Conservation (phyloP, 768 basidiomycete species). For the Suillus placidus region DNA sequence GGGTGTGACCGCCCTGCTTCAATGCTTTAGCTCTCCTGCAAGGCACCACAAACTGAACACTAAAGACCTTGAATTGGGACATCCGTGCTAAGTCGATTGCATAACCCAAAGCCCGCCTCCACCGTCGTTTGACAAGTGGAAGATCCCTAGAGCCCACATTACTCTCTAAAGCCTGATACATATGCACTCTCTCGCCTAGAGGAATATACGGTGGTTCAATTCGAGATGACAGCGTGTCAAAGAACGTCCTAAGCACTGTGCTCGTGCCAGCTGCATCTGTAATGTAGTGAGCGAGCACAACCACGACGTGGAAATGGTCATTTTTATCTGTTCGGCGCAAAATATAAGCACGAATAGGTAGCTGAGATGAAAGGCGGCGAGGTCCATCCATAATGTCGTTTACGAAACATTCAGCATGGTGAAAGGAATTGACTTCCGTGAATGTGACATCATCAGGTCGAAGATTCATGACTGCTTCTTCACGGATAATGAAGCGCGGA, state of each 20-base stretch:
- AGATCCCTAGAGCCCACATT: slow-evolving; percentile 36
- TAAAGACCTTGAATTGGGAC: slow-evolving; percentile 38
- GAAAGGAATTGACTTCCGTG: slow-evolving; percentile 35
- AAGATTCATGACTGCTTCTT: slow-evolving; percentile 33
- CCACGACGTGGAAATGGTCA: slow-evolving; percentile 43
- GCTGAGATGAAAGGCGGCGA: slow-evolving; percentile 40
- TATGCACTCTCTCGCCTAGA: slow-evolving; percentile 40
- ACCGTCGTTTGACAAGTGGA: slow-evolving; percentile 40
- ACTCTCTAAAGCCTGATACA: slow-evolving; percentile 44
- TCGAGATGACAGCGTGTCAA: slow-evolving; percentile 38
- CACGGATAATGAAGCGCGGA: slow-evolving; percentile 43
- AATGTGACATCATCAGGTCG: slow-evolving; percentile 43
- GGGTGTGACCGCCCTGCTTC: slow-evolving; percentile 56
- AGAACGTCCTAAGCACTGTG: slow-evolving; percentile 45
- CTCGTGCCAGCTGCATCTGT: slow-evolving; percentile 52
- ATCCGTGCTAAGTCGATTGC: slow-evolving; percentile 38
- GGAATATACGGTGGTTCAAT: slow-evolving; percentile 19
- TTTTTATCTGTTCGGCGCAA: slow-evolving; percentile 42
- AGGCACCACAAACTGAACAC: background rate
- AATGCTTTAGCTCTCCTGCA: slow-evolving; percentile 7
- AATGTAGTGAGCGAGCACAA: slow-evolving; percentile 52
- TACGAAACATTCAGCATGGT: slow-evolving; percentile 39
- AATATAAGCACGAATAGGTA: slow-evolving; percentile 47
- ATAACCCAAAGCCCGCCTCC: slow-evolving; percentile 48
- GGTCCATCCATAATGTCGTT: slow-evolving; percentile 36